Base-by-base conservation (phyloP, 495 filamentous ascomycete genomes). In the Aspergillus carlsbadensis region DNA sequence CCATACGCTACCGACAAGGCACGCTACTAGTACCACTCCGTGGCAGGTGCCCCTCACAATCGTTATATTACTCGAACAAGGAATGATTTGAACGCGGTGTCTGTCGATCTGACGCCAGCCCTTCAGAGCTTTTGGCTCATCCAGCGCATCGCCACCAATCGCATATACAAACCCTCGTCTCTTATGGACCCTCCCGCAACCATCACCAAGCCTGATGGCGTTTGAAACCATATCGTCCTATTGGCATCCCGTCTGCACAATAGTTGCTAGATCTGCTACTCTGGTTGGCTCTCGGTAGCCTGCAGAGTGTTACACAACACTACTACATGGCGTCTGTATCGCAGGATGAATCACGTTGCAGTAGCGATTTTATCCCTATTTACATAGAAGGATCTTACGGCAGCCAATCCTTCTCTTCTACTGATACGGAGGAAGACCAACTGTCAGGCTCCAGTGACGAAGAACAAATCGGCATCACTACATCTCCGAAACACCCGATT, bases 401-500 rank as follows among this genome's bases (percentile, higher is more conserved):
- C 43, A 50, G 37, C 44, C 43, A 37, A 34, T 37, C 34, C 44
- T 54, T 24, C 20, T 33, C 48, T 41, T 47, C 57, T 44, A 47
- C 56, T 33, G 47, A 15, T 15, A 33, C 51, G 18, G 52, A 35
- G 42, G 26, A 34, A 43, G 51, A 48, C n/a, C 37, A 33, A 33
- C 49, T 50, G 31, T 24, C 45, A 36, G 41, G 10, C n/a, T 37
- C 40, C 6, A 10, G 5, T n/a, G 22, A 24, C 13, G 24, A 49
- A 14, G 24, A 39, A 22, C 42, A 41, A 17, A 11, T 21, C 24
- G 10, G 21, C 17, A 11, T 6, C 39, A 52, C 15, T 26, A 51
- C 75, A 18, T 76, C 78, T 11, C 88, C 89, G 8, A 67, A 76
- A 15, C 91, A 96, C 70, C 94, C 94, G 2, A 88, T 98, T 52